Percentiles rank a stretch among this genome's conserved stretches.
These are phyloP conservation scores for Wolfiporia cocos DNA, from an alignment of 1,284 basidiomycete species.

Conservation along the genomic window DNA sequence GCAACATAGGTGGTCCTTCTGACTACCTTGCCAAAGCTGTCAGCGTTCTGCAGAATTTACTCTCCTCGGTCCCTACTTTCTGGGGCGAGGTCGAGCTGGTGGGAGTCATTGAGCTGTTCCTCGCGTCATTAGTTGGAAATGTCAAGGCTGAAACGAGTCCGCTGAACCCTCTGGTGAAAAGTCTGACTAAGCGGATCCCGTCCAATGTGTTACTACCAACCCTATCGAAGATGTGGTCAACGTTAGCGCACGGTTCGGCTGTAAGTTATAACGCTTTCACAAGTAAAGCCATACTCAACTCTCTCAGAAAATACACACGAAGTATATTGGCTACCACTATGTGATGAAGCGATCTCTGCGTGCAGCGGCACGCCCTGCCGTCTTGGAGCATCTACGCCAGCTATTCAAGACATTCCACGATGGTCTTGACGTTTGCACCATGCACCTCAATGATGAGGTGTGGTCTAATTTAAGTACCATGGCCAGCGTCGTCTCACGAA, in stretches of 20 bases:
- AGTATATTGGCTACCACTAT: conserved; percentile 66
- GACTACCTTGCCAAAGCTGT: conserved; percentile 37
- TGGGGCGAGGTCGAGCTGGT: conserved; percentile 60
- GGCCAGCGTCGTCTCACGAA: conserved; percentile 3
- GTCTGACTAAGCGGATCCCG: conserved; percentile 64
- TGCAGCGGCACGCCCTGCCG: conserved; percentile 54
- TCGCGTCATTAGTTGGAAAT: conserved; percentile 36
- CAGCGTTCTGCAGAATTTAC: conserved; percentile 46
- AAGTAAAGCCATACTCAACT: neutral
- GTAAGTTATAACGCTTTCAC: conserved; percentile 26
- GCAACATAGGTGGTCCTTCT: too few relatives aligned
- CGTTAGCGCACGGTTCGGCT: conserved; percentile 24
- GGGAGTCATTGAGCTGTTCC: conserved; percentile 49
- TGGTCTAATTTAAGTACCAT: conserved; percentile 16
- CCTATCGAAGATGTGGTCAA: conserved; percentile 51
- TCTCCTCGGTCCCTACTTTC: conserved; percentile 63
- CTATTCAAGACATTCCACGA: conserved; percentile 83
- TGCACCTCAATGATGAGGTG: too few relatives aligned
- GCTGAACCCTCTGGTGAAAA: conserved; percentile 40
- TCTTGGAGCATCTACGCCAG: conserved; percentile 66
- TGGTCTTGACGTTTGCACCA: conserved; percentile 63
- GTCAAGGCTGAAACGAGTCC: conserved; percentile 18
- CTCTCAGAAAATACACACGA: too few relatives aligned
- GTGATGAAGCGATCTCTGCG: conserved; percentile 63
- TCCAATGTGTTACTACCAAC: conserved; percentile 63